Evolutionary conservation across 2,329 filamentous ascomycete species (phyloP).

Genomic region (Colletotrichum sublineola): DNA sequence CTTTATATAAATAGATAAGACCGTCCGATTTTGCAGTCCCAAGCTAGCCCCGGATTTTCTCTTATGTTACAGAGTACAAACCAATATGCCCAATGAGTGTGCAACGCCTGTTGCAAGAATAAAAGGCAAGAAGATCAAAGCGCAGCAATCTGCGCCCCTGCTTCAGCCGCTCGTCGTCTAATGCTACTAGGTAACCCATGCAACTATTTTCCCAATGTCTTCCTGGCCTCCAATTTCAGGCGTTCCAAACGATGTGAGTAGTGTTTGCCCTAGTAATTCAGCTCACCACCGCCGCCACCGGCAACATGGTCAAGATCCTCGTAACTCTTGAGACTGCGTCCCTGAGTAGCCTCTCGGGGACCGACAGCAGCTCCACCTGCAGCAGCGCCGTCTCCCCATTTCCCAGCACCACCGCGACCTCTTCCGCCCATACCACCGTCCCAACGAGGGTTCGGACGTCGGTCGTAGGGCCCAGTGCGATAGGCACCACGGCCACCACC

Average conservation of each 20-base stretch:
- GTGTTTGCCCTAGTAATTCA: conserved; percentile 79
- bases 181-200: background rate
- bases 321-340: conserved; percentile 94
- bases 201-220: conserved; percentile 4
- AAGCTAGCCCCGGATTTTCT: conserved; percentile 33
- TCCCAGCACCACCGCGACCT: conserved; percentile 64
- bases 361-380: conserved; percentile 83
- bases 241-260: conserved; percentile 26
- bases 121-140: conserved; percentile 2
- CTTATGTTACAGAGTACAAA: conserved; percentile 39
- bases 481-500: conserved; percentile 65
- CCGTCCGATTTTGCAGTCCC: conserved; percentile 15
- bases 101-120: conserved; percentile 19
- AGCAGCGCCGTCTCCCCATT: conserved; percentile 78
- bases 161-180: conserved; percentile 5
- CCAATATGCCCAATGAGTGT: conserved; percentile 17
- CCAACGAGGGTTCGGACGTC: conserved; percentile 70
- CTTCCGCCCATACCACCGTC: conserved; percentile 65
- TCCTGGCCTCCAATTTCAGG: conserved; percentile 4
- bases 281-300: conserved; percentile 80
- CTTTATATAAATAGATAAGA: background rate
- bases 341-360: conserved; percentile 91
- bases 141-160: conserved; percentile 8
- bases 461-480: conserved; percentile 81
- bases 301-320: conserved; percentile 94